Evolutionary conservation across 495 filamentous ascomycete species (phyloP).

Genomic region (Penicillium waksmanii): DNA sequence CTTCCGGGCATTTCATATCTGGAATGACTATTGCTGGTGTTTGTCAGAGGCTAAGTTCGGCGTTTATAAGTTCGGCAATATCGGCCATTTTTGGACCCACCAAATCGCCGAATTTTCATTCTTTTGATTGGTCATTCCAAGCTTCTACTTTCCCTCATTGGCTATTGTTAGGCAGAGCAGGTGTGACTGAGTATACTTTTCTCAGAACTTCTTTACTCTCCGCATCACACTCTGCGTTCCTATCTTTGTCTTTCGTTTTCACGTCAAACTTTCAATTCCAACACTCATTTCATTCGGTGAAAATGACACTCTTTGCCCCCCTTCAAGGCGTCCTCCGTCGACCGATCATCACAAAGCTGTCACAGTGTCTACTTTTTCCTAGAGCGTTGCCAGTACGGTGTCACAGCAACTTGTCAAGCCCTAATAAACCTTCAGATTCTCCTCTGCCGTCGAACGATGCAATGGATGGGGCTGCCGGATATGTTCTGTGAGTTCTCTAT

Average conservation of each 20-base stretch:
- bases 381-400: background rate
- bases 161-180: no score
- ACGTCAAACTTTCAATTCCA: background rate
- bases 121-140: constrained; percentile 13
- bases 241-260: background rate
- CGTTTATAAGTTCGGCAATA: constrained; percentile 10
- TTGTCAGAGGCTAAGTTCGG: constrained; percentile 8
- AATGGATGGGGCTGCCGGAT: constrained; percentile 13
- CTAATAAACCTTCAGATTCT: background rate
- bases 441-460: background rate
- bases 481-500: constrained; percentile 9
- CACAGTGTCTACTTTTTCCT: background rate
- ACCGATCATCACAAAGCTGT: background rate
- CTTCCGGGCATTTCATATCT: background rate
- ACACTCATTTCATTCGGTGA: background rate
- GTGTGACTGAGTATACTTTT: background rate
- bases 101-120: constrained; percentile 23
- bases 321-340: background rate
- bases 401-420: background rate
- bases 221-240: background rate
- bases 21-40: background rate
- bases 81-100: constrained; percentile 8
- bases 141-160: no score
- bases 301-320: background rate
- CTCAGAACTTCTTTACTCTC: background rate